Base-by-base conservation (phyloP, 2,329 filamentous ascomycete species). In the Pseudogymnoascus sp. region DNA sequence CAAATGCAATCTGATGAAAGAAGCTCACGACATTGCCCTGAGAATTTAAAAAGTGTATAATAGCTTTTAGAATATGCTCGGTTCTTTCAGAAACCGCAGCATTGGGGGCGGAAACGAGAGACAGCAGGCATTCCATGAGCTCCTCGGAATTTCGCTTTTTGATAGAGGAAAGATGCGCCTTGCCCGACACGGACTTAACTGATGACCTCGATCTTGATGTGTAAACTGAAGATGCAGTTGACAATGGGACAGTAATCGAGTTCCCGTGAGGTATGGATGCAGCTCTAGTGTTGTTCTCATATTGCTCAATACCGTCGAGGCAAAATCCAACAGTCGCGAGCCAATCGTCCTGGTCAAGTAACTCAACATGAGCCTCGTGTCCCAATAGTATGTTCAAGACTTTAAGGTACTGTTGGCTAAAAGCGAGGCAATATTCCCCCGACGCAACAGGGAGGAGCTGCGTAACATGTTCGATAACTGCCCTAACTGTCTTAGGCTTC, bases 401-500 rank as follows among this genome's bases (percentile, higher is more conserved):
- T 76, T 90, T 96, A 68, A 90, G 81, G 72, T 97, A 96, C 71
- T 95, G 86, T 59, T 86, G 81, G 24, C 86, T 77, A 4, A 99
- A 79, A 11, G 89, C 87, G 64, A 86, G 81, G 67, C 91, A 86
- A 62, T 88, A 83, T 1, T 79, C 81, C 13, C 85, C 85, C 62
- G 86, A 82, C 1, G 81, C 74, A 14, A 79, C 82, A 1, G 86
- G 83, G 3, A 96, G 79, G 16, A 86, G 85, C 67, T 96, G 86
- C 2, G 85, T 87, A 65, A 97, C 88, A 75, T 96, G 92, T 67
- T 91, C 86, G 67, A 96, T 80, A 14, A 97, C 78, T 5, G 89
- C 85, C 68, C 87, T 83, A n/a, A 93, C 80, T 0, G 92, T 93
- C 73, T 91, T 96, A 65, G 81, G 79, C 70, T 86, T 89, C 66